These are phyloP conservation scores for Yamadazyma pseudoaaseri DNA, from an alignment of 1,139 yeast genomes.

Conservation along the genomic window DNA sequence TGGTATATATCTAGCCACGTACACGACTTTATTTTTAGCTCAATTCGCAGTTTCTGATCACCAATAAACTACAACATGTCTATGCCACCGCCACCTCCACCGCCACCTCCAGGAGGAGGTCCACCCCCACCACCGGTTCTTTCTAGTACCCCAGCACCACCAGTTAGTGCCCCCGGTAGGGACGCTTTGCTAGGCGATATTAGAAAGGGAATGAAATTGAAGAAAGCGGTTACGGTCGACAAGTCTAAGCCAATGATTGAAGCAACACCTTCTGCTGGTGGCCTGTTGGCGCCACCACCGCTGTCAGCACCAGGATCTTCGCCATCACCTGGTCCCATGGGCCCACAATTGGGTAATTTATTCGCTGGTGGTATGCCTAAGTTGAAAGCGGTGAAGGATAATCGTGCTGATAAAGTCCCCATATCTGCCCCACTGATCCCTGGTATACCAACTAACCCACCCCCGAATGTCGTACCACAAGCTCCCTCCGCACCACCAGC, in stretches of 20 bases:
- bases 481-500: slow-evolving; percentile 8
- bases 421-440: slow-evolving; percentile 38
- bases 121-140: slow-evolving; percentile 44
- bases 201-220: slow-evolving; percentile 71
- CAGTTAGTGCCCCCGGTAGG: slow-evolving; percentile 48
- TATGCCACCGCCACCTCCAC: slow-evolving; percentile 17
- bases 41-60: neutral
- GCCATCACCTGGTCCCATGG: slow-evolving; percentile 21
- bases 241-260: slow-evolving; percentile 46
- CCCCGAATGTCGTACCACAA: slow-evolving; percentile 15
- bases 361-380: slow-evolving; percentile 89
- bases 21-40: neutral
- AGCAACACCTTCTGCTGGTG: slow-evolving; percentile 19
- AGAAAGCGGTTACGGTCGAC: slow-evolving; percentile 62
- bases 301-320: slow-evolving; percentile 6
- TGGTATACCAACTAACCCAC: slow-evolving; percentile 17
- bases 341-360: slow-evolving; percentile 71
- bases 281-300: slow-evolving; percentile 3
- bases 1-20: neutral
- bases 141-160: slow-evolving; percentile 21
- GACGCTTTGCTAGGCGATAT: slow-evolving; percentile 87
- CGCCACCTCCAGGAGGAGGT: slow-evolving; percentile 15
- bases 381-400: slow-evolving; percentile 54
- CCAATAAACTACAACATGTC: neutral
- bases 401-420: slow-evolving; percentile 44